phyloP scores from a whole-genome alignment of 495 filamentous ascomycete species.

The Xylaria cubensis region DNA sequence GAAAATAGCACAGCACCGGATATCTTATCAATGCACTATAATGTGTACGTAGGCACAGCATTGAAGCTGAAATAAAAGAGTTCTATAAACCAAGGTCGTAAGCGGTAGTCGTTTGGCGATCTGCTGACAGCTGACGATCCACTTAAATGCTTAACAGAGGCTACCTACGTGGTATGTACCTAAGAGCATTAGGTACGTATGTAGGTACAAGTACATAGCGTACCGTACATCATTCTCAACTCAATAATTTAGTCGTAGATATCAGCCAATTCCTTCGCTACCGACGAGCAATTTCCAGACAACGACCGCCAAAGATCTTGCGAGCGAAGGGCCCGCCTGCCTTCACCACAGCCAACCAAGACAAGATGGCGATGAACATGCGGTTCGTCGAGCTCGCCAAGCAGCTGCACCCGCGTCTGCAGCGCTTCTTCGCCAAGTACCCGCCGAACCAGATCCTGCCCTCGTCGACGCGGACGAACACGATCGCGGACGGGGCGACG shows the following conservation, averaged over 20 bases:
- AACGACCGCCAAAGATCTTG: background rate
- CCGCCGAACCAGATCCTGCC: constrained; percentile 69
- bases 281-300: background rate
- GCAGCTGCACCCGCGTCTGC: constrained; percentile 74
- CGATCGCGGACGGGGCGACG: constrained; percentile 50
- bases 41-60: no score
- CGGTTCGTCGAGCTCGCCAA: constrained; percentile 67
- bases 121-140: constrained; percentile 10
- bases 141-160: background rate
- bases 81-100: no score
- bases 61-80: no score
- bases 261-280: background rate
- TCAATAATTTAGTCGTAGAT: background rate
- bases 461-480: constrained; percentile 42
- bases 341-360: background rate
- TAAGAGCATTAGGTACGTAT: no score
- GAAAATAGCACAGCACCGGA: background rate
- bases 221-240: background rate
- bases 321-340: background rate
- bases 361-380: constrained; percentile 31
- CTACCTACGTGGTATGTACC: no score
- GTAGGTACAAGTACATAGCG: background rate
- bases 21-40: no score
- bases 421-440: constrained; percentile 86
- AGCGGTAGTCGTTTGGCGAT: background rate